Base-by-base conservation (phyloP, 345 rosid genomes). In the Populus tremula region DNA sequence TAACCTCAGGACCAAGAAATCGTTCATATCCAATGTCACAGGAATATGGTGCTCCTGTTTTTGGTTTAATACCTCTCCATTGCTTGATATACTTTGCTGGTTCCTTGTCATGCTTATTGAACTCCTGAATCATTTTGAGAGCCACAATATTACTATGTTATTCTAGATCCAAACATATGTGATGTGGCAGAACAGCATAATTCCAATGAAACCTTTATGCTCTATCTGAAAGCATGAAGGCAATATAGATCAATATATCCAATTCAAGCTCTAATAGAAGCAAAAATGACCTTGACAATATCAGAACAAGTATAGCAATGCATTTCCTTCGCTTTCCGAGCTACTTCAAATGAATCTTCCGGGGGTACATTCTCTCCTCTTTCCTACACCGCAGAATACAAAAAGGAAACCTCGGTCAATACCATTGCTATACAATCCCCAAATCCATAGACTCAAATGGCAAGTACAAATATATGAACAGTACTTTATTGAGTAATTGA, bases 341-440 rank as follows among this genome's bases (percentile, higher is more conserved):
- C 99, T 62, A 92, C 97, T 76, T 93, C 96, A 62, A 96, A 91
- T 39, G 98, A 93, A 82, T 93, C 99, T 82, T 96, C 99, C 0
- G 94, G 97, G 41, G 99, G 99, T 84, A 96, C 82, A 82, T 96
- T 89, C 87, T 96, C 99, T 76, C 98, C 97, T 86, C 99, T 89
- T 91, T 96, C 98, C 99, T 93, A 82, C 75, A 89, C 59, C 83
- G 69, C 36, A 73, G 21, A 20, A 79, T 43, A 70, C 73, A 16
- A 36, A 82, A 79, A 8, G 79, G 67, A 85, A 72, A 70, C 67
- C 41, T 50, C 18, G 13, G 71, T 81, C 25, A 79, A 71, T 29
- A 68, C 56, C 9, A n/a, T 66, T 17, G 36, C 62, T 49, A 29
- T 73, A 79, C 76, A 35, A 67, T n/a, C 63, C 29, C 29, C 6